Evolutionary conservation across 208 protist species (phyloP).

Genomic region (Leishmania martiniquensis): DNA sequence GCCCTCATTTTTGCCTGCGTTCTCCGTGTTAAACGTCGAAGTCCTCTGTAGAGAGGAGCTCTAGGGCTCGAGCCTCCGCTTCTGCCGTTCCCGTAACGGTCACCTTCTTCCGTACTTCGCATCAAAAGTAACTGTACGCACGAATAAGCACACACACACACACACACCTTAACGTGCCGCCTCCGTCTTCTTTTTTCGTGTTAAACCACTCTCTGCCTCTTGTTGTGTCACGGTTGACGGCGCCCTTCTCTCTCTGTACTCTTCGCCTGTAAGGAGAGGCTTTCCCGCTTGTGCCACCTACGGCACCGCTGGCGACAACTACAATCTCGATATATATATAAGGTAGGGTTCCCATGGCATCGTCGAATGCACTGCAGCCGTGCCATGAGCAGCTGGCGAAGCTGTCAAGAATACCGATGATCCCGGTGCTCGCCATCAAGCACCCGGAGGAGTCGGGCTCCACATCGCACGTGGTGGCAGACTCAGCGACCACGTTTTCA

Average conservation of each 20-base stretch:
- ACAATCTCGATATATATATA: too few relatives aligned
- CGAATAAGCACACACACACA: not conserved
- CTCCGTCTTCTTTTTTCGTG: not conserved
- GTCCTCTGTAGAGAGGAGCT: not conserved
- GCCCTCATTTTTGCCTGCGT: not conserved
- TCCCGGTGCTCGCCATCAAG: conserved; percentile 22
- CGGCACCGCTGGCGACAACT: too few relatives aligned
- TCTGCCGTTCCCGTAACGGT: not conserved
- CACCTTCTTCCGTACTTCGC: not conserved
- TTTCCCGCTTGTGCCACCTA: not conserved
- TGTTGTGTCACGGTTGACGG: not conserved
- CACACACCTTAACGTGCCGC: not conserved
- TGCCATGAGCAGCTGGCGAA: not conserved
- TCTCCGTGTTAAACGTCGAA: not conserved
- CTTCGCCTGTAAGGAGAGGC: not conserved
- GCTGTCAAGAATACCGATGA: conserved; percentile 8
- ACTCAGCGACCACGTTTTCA: not conserved
- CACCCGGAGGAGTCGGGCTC: not conserved
- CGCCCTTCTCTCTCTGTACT: not conserved
- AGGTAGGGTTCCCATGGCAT: not conserved
- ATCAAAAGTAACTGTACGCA: not conserved
- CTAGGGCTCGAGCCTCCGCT: not conserved
- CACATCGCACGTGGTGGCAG: not conserved
- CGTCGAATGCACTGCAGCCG: not conserved
- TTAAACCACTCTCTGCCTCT: not conserved